These are phyloP conservation scores for Plenodomus biglobosus DNA, from an alignment of 2,329 filamentous ascomycete genomes.

Conservation along the genomic window DNA sequence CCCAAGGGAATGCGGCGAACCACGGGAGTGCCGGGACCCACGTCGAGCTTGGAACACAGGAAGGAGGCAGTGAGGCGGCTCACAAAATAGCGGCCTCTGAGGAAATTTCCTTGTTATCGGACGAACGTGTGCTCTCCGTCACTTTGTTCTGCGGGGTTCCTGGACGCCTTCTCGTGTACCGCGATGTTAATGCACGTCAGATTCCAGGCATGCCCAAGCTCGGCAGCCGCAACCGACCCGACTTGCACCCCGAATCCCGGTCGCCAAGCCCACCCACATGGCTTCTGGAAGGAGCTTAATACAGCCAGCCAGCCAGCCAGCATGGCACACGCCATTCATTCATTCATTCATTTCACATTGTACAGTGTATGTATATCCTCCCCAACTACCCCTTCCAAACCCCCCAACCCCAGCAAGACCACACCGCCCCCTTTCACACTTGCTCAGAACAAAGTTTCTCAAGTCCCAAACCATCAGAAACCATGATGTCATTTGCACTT, in stretches of 20 bases:
- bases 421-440: no score
- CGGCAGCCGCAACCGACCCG: conserved; percentile 8
- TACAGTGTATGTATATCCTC: no score
- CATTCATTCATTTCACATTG: no score
- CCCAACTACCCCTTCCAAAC: no score
- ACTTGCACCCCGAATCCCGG: conserved; percentile 4
- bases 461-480: no score
- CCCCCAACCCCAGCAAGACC: no score
- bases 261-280: conserved; percentile 9
- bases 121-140: conserved; percentile 2
- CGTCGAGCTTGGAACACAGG: conserved; percentile 6
- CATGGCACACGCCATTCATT: no score
- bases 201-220: conserved; percentile 17
- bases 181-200: conserved; percentile 18
- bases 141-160: conserved; percentile 6
- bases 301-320: conserved; percentile 2
- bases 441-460: no score
- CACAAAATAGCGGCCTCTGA: neutral
- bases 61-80: neutral
- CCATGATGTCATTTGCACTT: no score
- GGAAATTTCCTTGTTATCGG: neutral
- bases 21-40: conserved; percentile 13
- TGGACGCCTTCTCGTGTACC: conserved; percentile 1
- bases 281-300: conserved; percentile 11
- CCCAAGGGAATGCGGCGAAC: conserved; percentile 13